Percentiles rank a stretch among this genome's conserved stretches.
Evolutionary conservation across 1,284 basidiomycete species (phyloP).

Genomic region (Microbotryum silenes-acaulis): DNA sequence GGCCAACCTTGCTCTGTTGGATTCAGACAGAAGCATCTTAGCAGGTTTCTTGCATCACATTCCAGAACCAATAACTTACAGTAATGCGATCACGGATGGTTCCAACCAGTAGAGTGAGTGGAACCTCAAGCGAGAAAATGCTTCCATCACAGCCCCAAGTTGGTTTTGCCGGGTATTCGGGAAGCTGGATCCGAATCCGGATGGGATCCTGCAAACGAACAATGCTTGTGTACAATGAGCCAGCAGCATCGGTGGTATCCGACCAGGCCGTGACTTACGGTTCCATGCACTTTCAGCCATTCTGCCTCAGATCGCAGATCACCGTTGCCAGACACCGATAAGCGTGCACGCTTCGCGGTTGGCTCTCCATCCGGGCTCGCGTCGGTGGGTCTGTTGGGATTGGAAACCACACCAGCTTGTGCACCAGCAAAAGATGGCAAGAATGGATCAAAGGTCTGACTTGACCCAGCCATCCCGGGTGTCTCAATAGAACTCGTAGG

Average conservation of each 20-base stretch:
- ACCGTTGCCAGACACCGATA: constrained; percentile 70
- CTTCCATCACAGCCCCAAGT: constrained; percentile 86
- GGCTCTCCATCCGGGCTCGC: constrained; percentile 49
- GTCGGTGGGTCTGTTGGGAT: constrained; percentile 39
- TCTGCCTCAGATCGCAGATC: constrained; percentile 69
- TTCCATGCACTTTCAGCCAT: constrained; percentile 69
- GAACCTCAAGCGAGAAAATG: constrained; percentile 67
- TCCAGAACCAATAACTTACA: constrained; percentile 53
- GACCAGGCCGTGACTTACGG: constrained; percentile 49
- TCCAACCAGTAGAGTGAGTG: constrained; percentile 70
- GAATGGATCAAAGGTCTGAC: too few relatives aligned
- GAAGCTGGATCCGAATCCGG: constrained; percentile 70
- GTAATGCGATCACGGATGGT: constrained; percentile 78
- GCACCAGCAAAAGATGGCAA: too few relatives aligned
- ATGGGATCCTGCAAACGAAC: constrained; percentile 58
- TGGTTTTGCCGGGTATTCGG: constrained; percentile 64
- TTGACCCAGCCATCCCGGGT: too few relatives aligned
- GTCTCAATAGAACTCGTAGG: too few relatives aligned
- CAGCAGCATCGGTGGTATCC: neutral
- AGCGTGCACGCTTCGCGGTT: constrained; percentile 70
- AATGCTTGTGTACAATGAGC: constrained; percentile 7
- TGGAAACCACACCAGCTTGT: too few relatives aligned
- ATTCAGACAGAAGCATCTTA: neutral
- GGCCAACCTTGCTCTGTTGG: constrained; percentile 20
- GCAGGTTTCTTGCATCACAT: neutral